A percentile compares a stretch with the other conserved stretches of the same genome.
phyloP scores from a whole-genome alignment of 2,329 filamentous ascomycete genomes.

The Aspergillus sp. region DNA sequence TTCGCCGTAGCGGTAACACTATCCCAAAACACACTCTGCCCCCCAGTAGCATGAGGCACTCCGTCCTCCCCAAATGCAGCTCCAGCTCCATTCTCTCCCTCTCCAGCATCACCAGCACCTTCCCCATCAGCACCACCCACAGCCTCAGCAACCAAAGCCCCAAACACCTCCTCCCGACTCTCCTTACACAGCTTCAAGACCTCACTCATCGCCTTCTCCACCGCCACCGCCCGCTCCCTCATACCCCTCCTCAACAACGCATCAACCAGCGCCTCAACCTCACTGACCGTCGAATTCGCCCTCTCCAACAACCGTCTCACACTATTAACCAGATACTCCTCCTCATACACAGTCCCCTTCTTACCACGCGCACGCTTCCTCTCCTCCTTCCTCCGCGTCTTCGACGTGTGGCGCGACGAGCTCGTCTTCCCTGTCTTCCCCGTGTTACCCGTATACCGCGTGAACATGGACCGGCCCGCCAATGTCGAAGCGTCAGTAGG shows the following conservation, averaged over 20 bases:
- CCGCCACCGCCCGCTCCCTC: conserved; percentile 79
- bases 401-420: conserved; percentile 73
- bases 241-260: conserved; percentile 78
- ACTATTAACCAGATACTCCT: conserved; percentile 92
- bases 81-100: conserved; percentile 2
- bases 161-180: conserved; percentile 72
- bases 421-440: conserved; percentile 34
- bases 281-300: conserved; percentile 70
- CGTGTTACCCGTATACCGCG: conserved; percentile 69
- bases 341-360: conserved; percentile 96
- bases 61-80: conserved; percentile 23
- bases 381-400: conserved; percentile 87
- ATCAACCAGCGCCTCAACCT: conserved; percentile 73
- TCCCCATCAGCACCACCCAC: conserved; percentile 17
- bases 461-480: conserved; percentile 81
- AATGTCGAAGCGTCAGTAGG: conserved; percentile 80
- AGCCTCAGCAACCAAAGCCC: conserved; percentile 23
- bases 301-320: conserved; percentile 81
- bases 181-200: conserved; percentile 69
- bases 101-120: conserved; percentile 26
- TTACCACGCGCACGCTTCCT: conserved; percentile 91
- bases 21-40: conserved; percentile 44
- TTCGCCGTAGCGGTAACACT: conserved; percentile 41
- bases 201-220: conserved; percentile 73
- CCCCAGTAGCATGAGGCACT: conserved; percentile 17